Base-by-base conservation (phyloP, 2,329 filamentous ascomycete species). In the Lasiodiplodia citricola region DNA sequence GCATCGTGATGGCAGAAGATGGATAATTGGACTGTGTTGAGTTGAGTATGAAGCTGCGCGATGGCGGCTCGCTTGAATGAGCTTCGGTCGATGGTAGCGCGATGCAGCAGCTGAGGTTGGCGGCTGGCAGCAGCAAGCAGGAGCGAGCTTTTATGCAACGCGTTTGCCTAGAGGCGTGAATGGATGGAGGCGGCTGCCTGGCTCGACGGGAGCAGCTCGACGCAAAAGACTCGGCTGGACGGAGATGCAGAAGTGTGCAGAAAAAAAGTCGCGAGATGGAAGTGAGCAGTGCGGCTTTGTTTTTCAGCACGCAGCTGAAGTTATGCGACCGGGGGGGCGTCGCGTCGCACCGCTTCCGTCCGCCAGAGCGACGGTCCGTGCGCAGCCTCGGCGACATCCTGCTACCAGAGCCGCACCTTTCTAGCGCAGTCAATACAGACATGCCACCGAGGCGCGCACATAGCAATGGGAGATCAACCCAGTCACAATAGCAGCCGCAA, bases 61-160 rank as follows among this genome's bases (percentile, higher is more conserved):
- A 50, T 58, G 65, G 21, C 28, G 28, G 28, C 21, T 25, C 10
- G 41, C 14, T 67, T 31, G 65, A 57, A 55, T 14, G 55, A 58
- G 55, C 55, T 60, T 47, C 41, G 55, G 56, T 67, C 28, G 54
- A 67, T 54, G 55, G 54, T 66, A 66, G 65, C 65, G 65, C 65
- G 65, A 58, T 57, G 60, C 60, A 38, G 47, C 47, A 52, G 60
- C 60, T 52, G 60, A 64, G 16, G 58, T 31, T 52, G 54, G 14
- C 65, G 65, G 65, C 18, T 60, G 55, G 55, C 54, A 60, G 65
- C 65, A 57, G 55, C 47, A 51, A 47, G 54, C 37, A 57, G 51
- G 21, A 41, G 55, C 35, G 47, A 60, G 44, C 38, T 52, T 52
- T 41, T 37, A 23, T 18, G 47, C 60, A 31, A 51, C 44, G 28